Conservation (phyloP, 331 rosid genomes). For the Prunus yedoensis region DNA sequence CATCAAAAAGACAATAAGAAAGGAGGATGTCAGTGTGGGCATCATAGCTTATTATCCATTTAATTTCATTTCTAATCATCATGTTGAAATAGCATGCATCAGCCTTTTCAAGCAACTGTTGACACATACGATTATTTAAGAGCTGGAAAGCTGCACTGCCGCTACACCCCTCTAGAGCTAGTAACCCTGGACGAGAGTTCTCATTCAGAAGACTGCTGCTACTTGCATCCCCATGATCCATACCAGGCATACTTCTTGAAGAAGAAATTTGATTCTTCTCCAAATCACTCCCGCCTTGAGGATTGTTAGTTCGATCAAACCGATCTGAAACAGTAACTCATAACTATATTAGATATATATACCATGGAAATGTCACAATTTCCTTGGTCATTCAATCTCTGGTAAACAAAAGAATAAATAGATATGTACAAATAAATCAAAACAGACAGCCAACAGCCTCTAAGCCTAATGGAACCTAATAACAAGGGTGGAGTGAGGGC, state of each 20-base stretch:
- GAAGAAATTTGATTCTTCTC: conserved; percentile 58
- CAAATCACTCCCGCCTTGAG: conserved; percentile 57
- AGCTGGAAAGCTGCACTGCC: conserved; percentile 59
- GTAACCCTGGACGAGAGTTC: conserved; percentile 37
- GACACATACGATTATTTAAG: conserved; percentile 61
- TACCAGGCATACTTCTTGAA: conserved; percentile 46
- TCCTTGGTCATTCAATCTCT: neutral
- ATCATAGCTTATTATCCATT: neutral
- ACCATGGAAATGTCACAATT: conserved; percentile 18
- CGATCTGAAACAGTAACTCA: conserved; percentile 46
- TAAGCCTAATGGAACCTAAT: neutral
- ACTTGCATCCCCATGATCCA: conserved; percentile 57
- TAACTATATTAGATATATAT: conserved; percentile 17
- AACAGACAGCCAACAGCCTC: neutral
- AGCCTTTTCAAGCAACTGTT: conserved; percentile 12
- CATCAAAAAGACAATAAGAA: neutral
- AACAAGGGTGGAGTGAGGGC: neutral
- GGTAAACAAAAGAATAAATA: neutral
- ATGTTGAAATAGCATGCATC: conserved; percentile 6
- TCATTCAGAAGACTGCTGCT: conserved; percentile 51
- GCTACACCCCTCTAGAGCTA: conserved; percentile 68
- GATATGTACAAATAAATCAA: neutral
- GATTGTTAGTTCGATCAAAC: conserved; percentile 52
- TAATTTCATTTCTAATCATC: neutral
- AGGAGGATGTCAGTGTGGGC: neutral